Percentiles rank a stretch among this genome's conserved stretches.
These are phyloP conservation scores for Corynespora cassiicola DNA, from an alignment of 2,329 filamentous ascomycete species.

Conservation along the genomic window DNA sequence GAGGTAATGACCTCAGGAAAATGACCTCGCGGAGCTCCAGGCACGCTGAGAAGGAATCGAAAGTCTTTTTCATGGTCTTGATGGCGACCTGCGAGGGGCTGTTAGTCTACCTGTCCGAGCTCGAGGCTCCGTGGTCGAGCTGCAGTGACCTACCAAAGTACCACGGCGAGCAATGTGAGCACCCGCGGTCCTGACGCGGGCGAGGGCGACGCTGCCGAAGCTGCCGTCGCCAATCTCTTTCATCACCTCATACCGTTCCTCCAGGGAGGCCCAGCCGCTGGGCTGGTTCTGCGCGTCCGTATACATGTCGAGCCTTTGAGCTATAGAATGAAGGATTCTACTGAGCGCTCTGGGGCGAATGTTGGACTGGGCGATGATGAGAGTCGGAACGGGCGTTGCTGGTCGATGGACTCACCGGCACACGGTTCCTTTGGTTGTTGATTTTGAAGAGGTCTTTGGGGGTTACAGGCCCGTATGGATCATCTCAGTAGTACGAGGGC, in stretches of 20 bases:
- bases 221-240: slow-evolving; percentile 99
- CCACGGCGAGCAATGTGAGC: slow-evolving; percentile 87
- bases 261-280: slow-evolving; percentile 73
- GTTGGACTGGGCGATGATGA: slow-evolving; percentile 18
- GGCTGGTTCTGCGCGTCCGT: slow-evolving; percentile 75
- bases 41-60: slow-evolving; percentile 89
- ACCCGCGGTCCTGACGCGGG: slow-evolving; percentile 88
- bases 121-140: slow-evolving; percentile 8
- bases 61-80: slow-evolving; percentile 99
- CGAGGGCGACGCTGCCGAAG: slow-evolving; percentile 94
- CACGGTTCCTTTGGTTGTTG: slow-evolving; percentile 19
- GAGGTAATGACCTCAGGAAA: slow-evolving; percentile 87
- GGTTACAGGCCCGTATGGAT: slow-evolving; percentile 27
- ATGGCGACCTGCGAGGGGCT: slow-evolving; percentile 78
- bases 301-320: slow-evolving; percentile 65
- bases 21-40: slow-evolving; percentile 96
- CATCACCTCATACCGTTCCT: slow-evolving; percentile 94
- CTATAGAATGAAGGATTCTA: slow-evolving; percentile 19
- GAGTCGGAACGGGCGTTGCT: slow-evolving; percentile 6
- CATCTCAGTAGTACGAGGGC: slow-evolving; percentile 37
- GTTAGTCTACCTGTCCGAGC: slow-evolving; percentile 25
- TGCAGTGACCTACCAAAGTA: slow-evolving; percentile 85
- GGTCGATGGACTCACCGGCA: slow-evolving; percentile 21
- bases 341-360: slow-evolving; percentile 3
- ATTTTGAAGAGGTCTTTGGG: slow-evolving; percentile 1